phyloP scores from a whole-genome alignment of 768 basidiomycete species.

The Suillus fuscotomentosus region DNA sequence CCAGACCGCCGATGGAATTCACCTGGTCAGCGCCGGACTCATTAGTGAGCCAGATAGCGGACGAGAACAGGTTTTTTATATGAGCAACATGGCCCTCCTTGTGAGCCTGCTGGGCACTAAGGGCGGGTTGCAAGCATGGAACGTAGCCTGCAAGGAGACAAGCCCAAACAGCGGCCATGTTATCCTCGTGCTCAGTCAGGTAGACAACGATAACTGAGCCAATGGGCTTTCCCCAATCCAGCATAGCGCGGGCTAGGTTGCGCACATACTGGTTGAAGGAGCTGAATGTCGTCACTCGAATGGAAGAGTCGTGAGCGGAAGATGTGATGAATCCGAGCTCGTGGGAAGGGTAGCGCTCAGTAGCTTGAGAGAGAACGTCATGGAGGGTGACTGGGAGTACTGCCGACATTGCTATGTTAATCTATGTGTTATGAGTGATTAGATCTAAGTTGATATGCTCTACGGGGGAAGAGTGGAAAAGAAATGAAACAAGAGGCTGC shows the following conservation, averaged over 20 bases:
- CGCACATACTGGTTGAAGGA: slow-evolving; percentile 9
- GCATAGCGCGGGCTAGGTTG: slow-evolving; percentile 8
- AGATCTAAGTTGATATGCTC: not conserved
- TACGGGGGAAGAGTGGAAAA: not conserved
- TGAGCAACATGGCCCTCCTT: slow-evolving; percentile 11
- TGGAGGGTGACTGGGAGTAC: slow-evolving; percentile 5
- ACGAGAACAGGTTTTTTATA: slow-evolving; percentile 9
- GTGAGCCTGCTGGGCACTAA: slow-evolving; percentile 9
- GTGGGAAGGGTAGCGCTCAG: slow-evolving; percentile 6
- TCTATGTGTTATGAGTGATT: not conserved
- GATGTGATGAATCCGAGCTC: slow-evolving; percentile 10
- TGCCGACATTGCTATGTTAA: not conserved
- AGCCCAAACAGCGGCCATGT: slow-evolving; percentile 11
- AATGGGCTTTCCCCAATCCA: slow-evolving; percentile 6
- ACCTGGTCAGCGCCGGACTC: slow-evolving; percentile 8
- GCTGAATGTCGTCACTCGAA: slow-evolving; percentile 5
- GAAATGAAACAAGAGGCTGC: not conserved
- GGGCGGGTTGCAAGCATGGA: slow-evolving; percentile 8
- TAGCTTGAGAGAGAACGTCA: slow-evolving; percentile 8
- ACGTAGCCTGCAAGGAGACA: slow-evolving; percentile 9
- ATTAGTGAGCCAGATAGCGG: slow-evolving; percentile 9
- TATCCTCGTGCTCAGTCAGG: slow-evolving; percentile 10
- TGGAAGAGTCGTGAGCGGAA: slow-evolving; percentile 10
- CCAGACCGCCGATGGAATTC: slow-evolving; percentile 4
- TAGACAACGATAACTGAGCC: slow-evolving; percentile 9